Conservation (phyloP, 768 basidiomycete genomes). For the Crassisporium funariophilum region DNA sequence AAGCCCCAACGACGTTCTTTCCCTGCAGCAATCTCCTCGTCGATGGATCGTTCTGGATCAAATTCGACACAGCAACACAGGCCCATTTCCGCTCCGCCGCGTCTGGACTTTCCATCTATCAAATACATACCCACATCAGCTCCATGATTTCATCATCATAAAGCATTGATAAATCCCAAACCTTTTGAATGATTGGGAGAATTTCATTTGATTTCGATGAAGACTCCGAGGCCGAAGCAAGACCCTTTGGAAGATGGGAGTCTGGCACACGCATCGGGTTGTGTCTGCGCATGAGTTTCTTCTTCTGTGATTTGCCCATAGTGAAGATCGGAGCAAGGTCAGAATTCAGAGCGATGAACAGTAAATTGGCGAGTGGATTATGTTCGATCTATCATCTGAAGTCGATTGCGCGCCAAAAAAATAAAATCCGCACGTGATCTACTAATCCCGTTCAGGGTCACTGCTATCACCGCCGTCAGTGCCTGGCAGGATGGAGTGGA, state of each 20-base stretch:
- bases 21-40: slow-evolving; percentile 88
- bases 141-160: slow-evolving; percentile 8
- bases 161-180: slow-evolving; percentile 26
- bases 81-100: slow-evolving; percentile 90
- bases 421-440: no score
- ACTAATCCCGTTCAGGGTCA: no score
- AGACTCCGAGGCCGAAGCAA: slow-evolving; percentile 69
- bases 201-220: slow-evolving; percentile 80
- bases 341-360: no score
- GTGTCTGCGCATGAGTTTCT: slow-evolving; percentile 80
- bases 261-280: slow-evolving; percentile 95
- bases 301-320: slow-evolving; percentile 97
- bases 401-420: no score
- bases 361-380: no score
- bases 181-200: slow-evolving; percentile 90
- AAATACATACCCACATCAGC: slow-evolving; percentile 7
- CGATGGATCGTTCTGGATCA: slow-evolving; percentile 94
- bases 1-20: slow-evolving; percentile 83
- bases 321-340: no score
- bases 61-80: slow-evolving; percentile 92
- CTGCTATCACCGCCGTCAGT: no score
- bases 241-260: slow-evolving; percentile 83
- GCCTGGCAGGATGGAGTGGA: no score
- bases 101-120: slow-evolving; percentile 76
- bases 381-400: no score